Evolutionary conservation across 495 filamentous ascomycete species (phyloP).

Genomic region (Jackrogersella minutella): DNA sequence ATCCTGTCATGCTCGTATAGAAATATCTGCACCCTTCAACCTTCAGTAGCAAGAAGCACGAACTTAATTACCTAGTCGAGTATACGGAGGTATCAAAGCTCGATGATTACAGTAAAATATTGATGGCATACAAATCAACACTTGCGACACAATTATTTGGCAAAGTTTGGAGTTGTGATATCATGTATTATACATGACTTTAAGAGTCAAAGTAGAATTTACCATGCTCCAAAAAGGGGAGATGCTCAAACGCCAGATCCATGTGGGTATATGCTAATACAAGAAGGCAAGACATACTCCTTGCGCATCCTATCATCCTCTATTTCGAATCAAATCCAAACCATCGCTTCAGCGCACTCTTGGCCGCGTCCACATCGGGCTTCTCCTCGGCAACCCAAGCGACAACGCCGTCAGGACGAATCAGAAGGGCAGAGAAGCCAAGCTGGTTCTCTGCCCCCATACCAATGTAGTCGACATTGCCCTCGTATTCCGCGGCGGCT

Average conservation of each 20-base stretch:
- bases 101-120: no score
- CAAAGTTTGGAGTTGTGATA: no score
- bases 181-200: no score
- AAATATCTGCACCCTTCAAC: no score
- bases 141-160: no score
- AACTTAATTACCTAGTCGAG: no score
- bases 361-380: slow-evolving; percentile 26
- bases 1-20: no score
- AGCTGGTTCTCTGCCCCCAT: slow-evolving; percentile 36
- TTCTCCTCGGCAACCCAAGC: slow-evolving; percentile 40
- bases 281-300: not conserved
- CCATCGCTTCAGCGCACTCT: slow-evolving; percentile 18
- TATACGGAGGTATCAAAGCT: no score
- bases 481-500: slow-evolving; percentile 23
- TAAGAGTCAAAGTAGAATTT: not conserved
- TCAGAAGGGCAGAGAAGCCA: slow-evolving; percentile 37
- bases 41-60: no score
- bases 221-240: not conserved
- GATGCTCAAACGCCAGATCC: not conserved
- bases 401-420: slow-evolving; percentile 48
- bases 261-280: slow-evolving; percentile 4
- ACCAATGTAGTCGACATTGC: slow-evolving; percentile 34
- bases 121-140: no score
- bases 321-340: slow-evolving; percentile 6
- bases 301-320: no score